Evolutionary conservation across 2,329 filamentous ascomycete genomes (phyloP).

Genomic region (Calonectria hawksworthii): DNA sequence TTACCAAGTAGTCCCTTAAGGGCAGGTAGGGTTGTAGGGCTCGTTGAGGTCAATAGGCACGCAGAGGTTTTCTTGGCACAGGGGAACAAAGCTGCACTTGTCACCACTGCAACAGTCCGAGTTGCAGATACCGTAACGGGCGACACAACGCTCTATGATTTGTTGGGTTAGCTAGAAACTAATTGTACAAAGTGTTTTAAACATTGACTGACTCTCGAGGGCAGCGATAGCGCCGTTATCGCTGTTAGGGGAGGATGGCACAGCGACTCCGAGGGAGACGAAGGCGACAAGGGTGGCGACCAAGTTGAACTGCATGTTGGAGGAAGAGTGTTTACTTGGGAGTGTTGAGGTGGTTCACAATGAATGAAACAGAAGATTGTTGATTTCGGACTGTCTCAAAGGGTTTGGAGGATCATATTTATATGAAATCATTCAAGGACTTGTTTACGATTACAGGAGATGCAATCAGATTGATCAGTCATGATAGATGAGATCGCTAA

Average conservation of each 20-base stretch:
- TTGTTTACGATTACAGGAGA: not conserved
- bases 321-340: not conserved
- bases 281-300: not conserved
- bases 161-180: not conserved
- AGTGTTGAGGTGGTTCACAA: not conserved
- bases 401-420: not conserved
- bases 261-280: slow-evolving; percentile 2
- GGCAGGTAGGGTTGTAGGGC: not conserved
- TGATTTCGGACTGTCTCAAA: not conserved
- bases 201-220: not conserved
- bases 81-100: not conserved
- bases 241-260: not conserved
- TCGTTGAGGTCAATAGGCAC: not conserved
- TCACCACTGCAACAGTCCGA: not conserved
- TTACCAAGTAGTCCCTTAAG: not conserved
- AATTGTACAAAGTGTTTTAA: rapidly evolving
- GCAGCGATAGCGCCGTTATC: not conserved
- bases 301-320: not conserved
- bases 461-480: not conserved
- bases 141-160: not conserved
- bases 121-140: not conserved
- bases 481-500: not conserved
- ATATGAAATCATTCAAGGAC: not conserved
- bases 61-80: not conserved
- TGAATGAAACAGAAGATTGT: not conserved